Evolutionary conservation across 1,284 basidiomycete genomes (phyloP).

Genomic region (Rhodotorula sp.): DNA sequence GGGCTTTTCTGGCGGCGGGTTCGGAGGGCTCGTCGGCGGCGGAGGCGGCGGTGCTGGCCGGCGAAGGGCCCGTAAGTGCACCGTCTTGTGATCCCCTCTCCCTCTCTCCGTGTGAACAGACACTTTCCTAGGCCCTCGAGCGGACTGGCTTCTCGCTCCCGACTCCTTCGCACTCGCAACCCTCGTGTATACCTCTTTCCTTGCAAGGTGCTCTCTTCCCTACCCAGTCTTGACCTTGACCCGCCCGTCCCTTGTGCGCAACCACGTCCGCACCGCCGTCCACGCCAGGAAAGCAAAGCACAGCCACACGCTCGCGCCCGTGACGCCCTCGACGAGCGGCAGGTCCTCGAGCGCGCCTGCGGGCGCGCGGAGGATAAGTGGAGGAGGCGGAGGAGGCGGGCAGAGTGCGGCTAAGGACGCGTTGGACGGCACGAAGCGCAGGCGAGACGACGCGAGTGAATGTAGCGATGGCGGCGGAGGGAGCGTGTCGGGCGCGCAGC

Average conservation of each 20-base stretch:
- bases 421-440: conserved; percentile 5
- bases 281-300: not conserved
- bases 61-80: conserved; percentile 18
- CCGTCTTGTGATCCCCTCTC: conserved; percentile 13
- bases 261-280: not conserved
- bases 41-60: not conserved
- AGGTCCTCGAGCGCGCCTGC: conserved; percentile 20
- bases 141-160: not conserved
- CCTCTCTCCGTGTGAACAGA: not conserved
- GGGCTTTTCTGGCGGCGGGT: not conserved
- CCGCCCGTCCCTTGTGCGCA: too few species aligned
- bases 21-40: not conserved
- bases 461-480: not conserved
- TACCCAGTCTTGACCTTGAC: not conserved
- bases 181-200: not conserved
- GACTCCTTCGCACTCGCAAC: not conserved
- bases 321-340: conserved; percentile 17
- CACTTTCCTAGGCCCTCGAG: not conserved
- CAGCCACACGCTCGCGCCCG: not conserved
- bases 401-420: not conserved
- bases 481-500: not conserved
- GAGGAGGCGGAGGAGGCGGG: not conserved
- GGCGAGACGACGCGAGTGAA: not conserved
- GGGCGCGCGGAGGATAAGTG: not conserved
- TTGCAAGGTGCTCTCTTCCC: not conserved